These are phyloP conservation scores for Clathrospora elynae DNA, from an alignment of 2,329 filamentous ascomycete species.

Conservation along the genomic window DNA sequence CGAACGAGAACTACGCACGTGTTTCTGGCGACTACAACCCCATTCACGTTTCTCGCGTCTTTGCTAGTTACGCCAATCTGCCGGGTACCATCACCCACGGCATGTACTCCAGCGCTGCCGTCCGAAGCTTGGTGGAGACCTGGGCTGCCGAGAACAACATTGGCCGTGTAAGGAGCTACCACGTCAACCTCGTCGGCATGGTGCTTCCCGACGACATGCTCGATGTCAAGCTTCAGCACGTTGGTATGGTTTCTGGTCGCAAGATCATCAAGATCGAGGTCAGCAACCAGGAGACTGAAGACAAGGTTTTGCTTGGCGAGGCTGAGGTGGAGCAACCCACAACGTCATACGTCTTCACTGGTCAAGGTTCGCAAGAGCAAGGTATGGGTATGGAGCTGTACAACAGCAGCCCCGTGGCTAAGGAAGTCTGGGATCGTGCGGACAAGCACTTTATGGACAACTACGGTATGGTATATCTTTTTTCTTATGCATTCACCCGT, in stretches of 20 bases:
- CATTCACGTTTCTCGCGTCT: conserved; percentile 96
- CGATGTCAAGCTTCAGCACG: conserved; percentile 91
- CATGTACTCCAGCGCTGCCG: conserved; percentile 98
- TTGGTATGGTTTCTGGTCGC: conserved; percentile 95
- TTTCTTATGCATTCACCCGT: background rate
- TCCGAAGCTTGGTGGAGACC: conserved; percentile 93
- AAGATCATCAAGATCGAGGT: conserved; percentile 99
- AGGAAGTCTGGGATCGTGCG: conserved; percentile 88
- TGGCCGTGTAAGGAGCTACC: conserved; percentile 95
- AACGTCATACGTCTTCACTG: conserved; percentile 96
- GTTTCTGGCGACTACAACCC: conserved; percentile 99
- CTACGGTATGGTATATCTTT: conserved; percentile 70
- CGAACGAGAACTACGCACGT: conserved; percentile 96
- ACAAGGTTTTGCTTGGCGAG: conserved; percentile 93
- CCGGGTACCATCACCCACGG: conserved; percentile 98
- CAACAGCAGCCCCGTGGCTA: conserved; percentile 87
- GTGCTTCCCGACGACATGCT: conserved; percentile 96
- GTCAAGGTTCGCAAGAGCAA: conserved; percentile 97
- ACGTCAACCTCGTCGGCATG: conserved; percentile 97
- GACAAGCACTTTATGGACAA: conserved; percentile 99
- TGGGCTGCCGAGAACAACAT: conserved; percentile 99
- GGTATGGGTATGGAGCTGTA: conserved; percentile 99
- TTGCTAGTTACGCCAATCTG: conserved; percentile 92
- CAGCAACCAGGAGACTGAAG: conserved; percentile 91
- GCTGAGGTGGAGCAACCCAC: conserved; percentile 98